Conservation (phyloP, 495 filamentous ascomycete genomes). For the Neurospora pannonica region DNA sequence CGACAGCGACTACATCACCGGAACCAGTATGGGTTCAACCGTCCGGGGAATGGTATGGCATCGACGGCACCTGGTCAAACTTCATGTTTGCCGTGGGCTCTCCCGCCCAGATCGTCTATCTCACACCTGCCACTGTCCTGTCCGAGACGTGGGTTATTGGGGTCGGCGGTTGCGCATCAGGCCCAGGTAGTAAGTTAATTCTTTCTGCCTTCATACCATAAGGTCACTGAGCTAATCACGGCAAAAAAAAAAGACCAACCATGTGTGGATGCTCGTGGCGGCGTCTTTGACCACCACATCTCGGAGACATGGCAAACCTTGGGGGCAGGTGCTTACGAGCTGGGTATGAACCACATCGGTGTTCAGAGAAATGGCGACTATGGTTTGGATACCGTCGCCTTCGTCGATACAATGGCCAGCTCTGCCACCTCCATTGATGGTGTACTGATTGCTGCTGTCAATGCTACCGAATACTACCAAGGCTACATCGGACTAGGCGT, state of each 20-base stretch:
- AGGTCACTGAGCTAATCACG: slow-evolving; percentile 17
- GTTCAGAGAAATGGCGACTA: slow-evolving; percentile 46
- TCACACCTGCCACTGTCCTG: slow-evolving; percentile 46
- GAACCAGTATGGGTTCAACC: slow-evolving; percentile 34
- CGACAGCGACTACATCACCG: slow-evolving; percentile 1
- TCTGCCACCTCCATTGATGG: slow-evolving; percentile 35
- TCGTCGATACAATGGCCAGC: slow-evolving; percentile 31
- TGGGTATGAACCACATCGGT: slow-evolving; percentile 45
- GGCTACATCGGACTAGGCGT: slow-evolving; percentile 50
- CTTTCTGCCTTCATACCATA: not conserved
- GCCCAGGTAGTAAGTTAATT: slow-evolving; percentile 19
- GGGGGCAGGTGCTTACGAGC: slow-evolving; percentile 35
- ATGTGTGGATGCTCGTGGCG: slow-evolving; percentile 40
- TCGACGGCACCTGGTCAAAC: slow-evolving; percentile 44
- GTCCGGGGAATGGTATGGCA: slow-evolving; percentile 36
- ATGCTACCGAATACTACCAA: slow-evolving; percentile 44
- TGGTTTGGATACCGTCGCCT: slow-evolving; percentile 46
- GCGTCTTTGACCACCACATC: slow-evolving; percentile 37
- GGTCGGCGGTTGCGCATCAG: slow-evolving; percentile 37
- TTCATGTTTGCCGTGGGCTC: slow-evolving; percentile 47
- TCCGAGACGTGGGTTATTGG: slow-evolving; percentile 50
- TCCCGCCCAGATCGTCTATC: slow-evolving; percentile 46
- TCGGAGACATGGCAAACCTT: slow-evolving; percentile 50
- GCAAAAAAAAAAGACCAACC: slow-evolving; percentile 23
- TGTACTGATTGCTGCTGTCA: slow-evolving; percentile 44